A percentile compares a stretch with the other conserved stretches of the same genome.
Evolutionary conservation across 2,329 filamentous ascomycete species (phyloP).

Genomic region (Coleophoma eucalyptorum): DNA sequence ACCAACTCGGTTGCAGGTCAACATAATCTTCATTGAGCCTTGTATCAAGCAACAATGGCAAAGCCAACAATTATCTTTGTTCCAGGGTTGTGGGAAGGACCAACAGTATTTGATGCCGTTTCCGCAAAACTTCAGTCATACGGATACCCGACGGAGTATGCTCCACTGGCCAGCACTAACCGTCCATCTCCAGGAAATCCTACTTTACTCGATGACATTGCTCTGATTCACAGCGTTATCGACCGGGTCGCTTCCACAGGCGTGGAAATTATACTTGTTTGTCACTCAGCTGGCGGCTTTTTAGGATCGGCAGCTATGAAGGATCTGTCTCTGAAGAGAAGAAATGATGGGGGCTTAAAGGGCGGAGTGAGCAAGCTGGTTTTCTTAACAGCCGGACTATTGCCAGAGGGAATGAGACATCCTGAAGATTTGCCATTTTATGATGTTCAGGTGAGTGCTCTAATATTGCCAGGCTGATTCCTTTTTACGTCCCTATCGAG

Average conservation of each 20-base stretch:
- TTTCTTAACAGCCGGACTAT: constrained; percentile 16
- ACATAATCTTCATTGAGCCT: no score
- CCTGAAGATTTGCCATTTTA: constrained; percentile 14
- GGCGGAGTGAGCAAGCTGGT: constrained; percentile 21
- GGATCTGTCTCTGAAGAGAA: constrained; percentile 7
- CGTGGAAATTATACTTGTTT: constrained; percentile 15
- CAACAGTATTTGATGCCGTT: constrained; percentile 11
- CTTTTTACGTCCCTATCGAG: background rate
- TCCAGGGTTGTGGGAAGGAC: constrained; percentile 22
- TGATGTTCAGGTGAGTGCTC: constrained; percentile 13
- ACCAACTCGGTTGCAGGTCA: no score
- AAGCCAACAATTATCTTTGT: constrained; percentile 18
- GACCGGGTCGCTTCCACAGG: constrained; percentile 8
- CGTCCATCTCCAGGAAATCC: constrained; percentile 11
- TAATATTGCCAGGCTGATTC: no score
- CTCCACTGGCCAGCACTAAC: constrained; percentile 16
- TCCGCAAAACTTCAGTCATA: constrained; percentile 2
- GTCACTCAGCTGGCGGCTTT: constrained; percentile 19
- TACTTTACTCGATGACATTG: constrained; percentile 18
- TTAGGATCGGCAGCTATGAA: constrained; percentile 17
- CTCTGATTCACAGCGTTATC: constrained; percentile 11
- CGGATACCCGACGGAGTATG: constrained; percentile 3
- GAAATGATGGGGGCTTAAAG: constrained; percentile 1
- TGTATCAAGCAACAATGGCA: no score
- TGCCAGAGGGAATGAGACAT: constrained; percentile 9